Conservation (phyloP, 305 asterid species). For the Fraxinus dipetala region DNA sequence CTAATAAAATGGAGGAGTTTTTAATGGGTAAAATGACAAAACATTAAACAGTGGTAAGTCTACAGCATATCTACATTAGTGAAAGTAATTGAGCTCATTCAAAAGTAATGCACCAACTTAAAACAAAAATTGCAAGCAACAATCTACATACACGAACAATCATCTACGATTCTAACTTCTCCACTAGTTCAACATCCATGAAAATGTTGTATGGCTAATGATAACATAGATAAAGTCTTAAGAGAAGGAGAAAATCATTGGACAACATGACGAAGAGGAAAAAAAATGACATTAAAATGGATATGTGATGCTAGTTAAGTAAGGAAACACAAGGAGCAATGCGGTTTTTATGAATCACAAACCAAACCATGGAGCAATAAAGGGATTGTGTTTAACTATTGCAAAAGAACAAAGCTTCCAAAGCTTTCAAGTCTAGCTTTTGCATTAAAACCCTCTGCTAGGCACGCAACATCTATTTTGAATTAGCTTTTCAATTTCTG, state of each 20-base stretch:
- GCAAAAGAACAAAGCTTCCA: background rate
- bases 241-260: background rate
- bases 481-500: background rate
- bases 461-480: background rate
- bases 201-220: background rate
- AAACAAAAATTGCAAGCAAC: background rate
- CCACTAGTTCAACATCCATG: background rate
- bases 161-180: background rate
- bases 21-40: background rate
- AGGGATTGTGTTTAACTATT: background rate
- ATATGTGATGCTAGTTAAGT: background rate
- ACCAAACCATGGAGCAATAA: background rate
- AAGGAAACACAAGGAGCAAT: background rate
- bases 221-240: background rate
- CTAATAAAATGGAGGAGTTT: background rate
- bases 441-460: background rate
- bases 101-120: background rate
- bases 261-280: background rate
- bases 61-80: background rate
- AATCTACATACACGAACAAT: background rate
- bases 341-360: background rate
- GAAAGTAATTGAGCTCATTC: conserved; percentile 4
- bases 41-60: conserved; percentile 2
- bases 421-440: background rate
- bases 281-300: background rate